A percentile compares a stretch with the other conserved stretches of the same genome.
Evolutionary conservation across 768 basidiomycete species (phyloP).

Genomic region (Rhodocollybia butyracea): DNA sequence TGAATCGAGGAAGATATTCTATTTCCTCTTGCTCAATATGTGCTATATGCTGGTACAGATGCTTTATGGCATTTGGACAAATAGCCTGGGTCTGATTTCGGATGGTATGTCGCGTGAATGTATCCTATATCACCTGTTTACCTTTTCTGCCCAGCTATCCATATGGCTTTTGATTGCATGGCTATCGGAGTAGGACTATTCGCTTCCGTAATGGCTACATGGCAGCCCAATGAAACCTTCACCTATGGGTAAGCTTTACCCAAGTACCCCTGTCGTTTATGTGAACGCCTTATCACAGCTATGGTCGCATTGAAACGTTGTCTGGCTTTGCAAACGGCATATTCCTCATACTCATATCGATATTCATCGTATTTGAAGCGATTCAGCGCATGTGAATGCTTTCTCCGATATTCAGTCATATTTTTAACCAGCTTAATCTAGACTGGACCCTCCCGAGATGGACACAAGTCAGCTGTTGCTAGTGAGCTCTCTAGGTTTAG

Average conservation of each 20-base stretch:
- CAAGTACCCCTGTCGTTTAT: background rate
- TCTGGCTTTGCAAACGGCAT: conserved; percentile 98
- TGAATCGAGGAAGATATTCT: conserved; percentile 94
- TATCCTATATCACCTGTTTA: background rate
- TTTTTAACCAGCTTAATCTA: conserved; percentile 23
- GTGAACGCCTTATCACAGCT: conserved; percentile 44
- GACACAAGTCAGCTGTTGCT: conserved; percentile 89
- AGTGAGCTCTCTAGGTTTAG: conserved; percentile 85
- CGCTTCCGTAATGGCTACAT: conserved; percentile 96
- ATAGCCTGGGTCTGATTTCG: conserved; percentile 92
- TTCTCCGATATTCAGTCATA: background rate
- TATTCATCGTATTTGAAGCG: conserved; percentile 98
- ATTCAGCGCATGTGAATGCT: conserved; percentile 81
- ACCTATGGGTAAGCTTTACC: conserved; percentile 80
- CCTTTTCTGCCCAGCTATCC: conserved; percentile 65
- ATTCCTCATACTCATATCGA: conserved; percentile 88
- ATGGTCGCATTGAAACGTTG: conserved; percentile 93
- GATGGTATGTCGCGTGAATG: conserved; percentile 64
- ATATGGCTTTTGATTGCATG: conserved; percentile 99
- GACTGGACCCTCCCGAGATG: conserved; percentile 96
- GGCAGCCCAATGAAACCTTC: conserved; percentile 92
- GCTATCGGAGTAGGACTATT: conserved; percentile 94
- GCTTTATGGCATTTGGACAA: conserved; percentile 97
- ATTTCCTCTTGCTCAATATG: conserved; percentile 92
- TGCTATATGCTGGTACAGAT: conserved; percentile 97